Base-by-base conservation (phyloP, 495 filamentous ascomycete genomes). In the Neurospora sp. region DNA sequence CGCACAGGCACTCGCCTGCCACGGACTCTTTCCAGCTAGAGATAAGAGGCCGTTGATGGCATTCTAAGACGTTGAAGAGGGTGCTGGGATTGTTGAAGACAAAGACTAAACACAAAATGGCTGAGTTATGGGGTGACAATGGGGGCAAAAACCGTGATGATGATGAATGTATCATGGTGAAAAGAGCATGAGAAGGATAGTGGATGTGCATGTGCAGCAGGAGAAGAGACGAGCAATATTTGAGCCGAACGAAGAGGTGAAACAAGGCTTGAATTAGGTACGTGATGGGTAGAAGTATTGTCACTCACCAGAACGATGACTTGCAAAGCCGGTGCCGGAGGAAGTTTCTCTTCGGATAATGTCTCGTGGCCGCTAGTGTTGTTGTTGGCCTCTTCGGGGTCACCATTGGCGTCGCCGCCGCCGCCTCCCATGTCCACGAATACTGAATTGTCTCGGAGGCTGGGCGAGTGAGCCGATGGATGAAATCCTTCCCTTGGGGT, bases 271-370 rank as follows among this genome's bases (percentile, higher is more conserved):
- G 36, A 59, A 21, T 43, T 34, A 40, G 24, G 24, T 28, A 72
- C 8, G 0, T 38, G 4, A 15, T 39, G 1, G 36, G 36, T 9
- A 13, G 39, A 17, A 40, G 0, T 5, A 36, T 28, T 37, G 9
- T 9, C 40, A 88, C 92, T 88, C 85, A 94, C 92, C 84, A 94
- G 83, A 71, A 94, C 87, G 83, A 94, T 93, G 71, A 94, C 88
- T 78, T 94, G 91, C 82, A 94, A 86, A 39, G 90, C 88, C 78
- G 90, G 86, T 59, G 76, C 70, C 72, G 74, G 72, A 71, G 79
- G 76, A 71, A 75, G 71, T 31, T 74, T 74, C 28, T 69, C 66
- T 28, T 69, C 24, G 34, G 76, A 70, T 73, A 75, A 74, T 76
- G 39, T 69, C 73, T 48, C 73, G 71, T 73, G 74, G 72, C 73